Conservation (phyloP, 495 filamentous ascomycete species). For the Penicillium canescens region DNA sequence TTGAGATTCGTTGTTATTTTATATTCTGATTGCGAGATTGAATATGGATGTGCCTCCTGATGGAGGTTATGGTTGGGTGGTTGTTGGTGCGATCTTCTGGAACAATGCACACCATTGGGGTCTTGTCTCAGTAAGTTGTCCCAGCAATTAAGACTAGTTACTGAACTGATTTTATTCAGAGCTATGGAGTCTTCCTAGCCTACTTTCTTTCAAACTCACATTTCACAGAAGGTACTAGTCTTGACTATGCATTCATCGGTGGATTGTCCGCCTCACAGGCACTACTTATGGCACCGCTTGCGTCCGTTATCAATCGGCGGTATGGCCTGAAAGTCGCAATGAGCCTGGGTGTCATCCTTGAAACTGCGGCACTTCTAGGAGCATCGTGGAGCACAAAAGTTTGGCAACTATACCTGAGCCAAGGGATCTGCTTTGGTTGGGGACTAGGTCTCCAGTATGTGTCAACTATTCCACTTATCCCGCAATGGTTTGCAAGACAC, state of each 20-base stretch:
- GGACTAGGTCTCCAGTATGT: conserved; percentile 75
- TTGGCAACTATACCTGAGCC: conserved; percentile 71
- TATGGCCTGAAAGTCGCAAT: conserved; percentile 54
- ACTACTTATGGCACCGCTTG: conserved; percentile 59
- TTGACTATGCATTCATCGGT: conserved; percentile 69
- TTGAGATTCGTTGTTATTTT: too few relatives aligned
- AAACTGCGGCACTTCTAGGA: conserved; percentile 55
- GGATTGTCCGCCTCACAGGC: conserved; percentile 63
- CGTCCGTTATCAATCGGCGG: conserved; percentile 51
- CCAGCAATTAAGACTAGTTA: conserved; percentile 26
- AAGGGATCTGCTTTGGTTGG: conserved; percentile 69
- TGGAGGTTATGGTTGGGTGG: conserved; percentile 64
- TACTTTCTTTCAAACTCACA: conserved; percentile 56
- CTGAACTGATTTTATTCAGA: background rate
- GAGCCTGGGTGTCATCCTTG: conserved; percentile 54
- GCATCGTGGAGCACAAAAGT: conserved; percentile 63
- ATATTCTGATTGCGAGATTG: too few relatives aligned
- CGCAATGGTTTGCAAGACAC: conserved; percentile 71
- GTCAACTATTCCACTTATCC: conserved; percentile 55
- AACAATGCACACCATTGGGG: conserved; percentile 65
- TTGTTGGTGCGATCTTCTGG: conserved; percentile 50
- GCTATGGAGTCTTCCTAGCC: background rate
- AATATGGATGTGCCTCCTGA: conserved; percentile 38
- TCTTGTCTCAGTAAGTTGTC: conserved; percentile 50
- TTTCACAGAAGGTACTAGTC: conserved; percentile 52